Conservation (phyloP, 2,329 filamentous ascomycete species). For the Ascochyta viciae-villosae region DNA sequence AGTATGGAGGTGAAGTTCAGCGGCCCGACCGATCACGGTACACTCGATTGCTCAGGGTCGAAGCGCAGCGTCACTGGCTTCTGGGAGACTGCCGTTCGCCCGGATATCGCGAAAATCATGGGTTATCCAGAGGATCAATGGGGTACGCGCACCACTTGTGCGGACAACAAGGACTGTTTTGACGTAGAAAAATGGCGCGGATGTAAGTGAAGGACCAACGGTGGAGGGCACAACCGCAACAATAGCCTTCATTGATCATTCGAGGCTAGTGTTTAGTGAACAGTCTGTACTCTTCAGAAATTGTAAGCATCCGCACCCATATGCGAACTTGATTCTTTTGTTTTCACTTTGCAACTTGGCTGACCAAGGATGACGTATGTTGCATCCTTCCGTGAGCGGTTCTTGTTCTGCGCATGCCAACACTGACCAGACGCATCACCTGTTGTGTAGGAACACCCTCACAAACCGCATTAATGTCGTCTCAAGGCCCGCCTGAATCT, state of each 20-base stretch:
- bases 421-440: too few species aligned
- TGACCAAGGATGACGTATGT: too few species aligned
- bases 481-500: too few species aligned
- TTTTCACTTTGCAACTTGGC: too few species aligned
- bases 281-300: too few species aligned
- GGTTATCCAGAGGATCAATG: background rate
- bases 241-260: background rate
- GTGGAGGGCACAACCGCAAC: background rate
- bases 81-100: constrained; percentile 3
- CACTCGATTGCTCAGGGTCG: background rate
- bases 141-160: background rate
- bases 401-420: too few species aligned
- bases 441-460: too few species aligned
- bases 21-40: background rate
- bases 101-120: constrained; percentile 1
- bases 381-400: too few species aligned
- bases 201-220: background rate
- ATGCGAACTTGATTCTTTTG: too few species aligned
- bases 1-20: constrained; percentile 13
- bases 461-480: too few species aligned
- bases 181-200: background rate
- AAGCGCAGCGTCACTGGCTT: background rate
- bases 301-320: too few species aligned
- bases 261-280: background rate
- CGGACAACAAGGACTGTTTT: background rate